A percentile compares a stretch with the other conserved stretches of the same genome.
These are phyloP conservation scores for Dichotomocladium elegans DNA, from an alignment of 371 early-diverging fungal genomes.

Conservation along the genomic window DNA sequence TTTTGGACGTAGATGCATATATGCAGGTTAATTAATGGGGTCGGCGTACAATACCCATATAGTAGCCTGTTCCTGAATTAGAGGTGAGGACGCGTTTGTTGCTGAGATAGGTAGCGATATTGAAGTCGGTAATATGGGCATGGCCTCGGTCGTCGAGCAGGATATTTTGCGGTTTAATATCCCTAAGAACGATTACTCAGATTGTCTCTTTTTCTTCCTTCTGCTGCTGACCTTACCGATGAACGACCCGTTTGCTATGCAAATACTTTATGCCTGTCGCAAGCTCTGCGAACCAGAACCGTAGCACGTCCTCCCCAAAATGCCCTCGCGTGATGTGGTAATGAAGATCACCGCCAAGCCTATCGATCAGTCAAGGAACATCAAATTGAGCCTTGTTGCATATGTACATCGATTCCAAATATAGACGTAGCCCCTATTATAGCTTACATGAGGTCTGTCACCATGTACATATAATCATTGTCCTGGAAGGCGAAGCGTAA, in stretches of 20 bases:
- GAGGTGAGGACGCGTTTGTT: constrained; percentile 57
- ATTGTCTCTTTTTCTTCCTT: no score
- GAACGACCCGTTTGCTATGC: constrained; percentile 75
- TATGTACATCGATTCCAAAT: not conserved
- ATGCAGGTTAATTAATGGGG: not conserved
- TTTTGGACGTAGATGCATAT: no score
- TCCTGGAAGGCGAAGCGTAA: constrained; percentile 86
- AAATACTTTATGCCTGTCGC: constrained; percentile 72
- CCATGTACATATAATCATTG: constrained; percentile 82
- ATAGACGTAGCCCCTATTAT: not conserved
- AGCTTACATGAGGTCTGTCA: constrained; percentile 75
- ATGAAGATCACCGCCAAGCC: constrained; percentile 83
- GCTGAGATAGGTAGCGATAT: constrained; percentile 67
- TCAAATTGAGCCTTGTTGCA: no score
- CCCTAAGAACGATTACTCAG: no score
- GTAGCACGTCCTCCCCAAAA: constrained; percentile 69
- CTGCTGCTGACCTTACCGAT: constrained; percentile 58
- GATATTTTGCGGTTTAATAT: constrained; percentile 86
- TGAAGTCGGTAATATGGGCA: constrained; percentile 82
- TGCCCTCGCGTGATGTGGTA: constrained; percentile 68
- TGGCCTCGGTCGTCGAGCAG: constrained; percentile 74
- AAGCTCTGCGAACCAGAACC: constrained; percentile 79
- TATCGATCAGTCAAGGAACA: constrained; percentile 13
- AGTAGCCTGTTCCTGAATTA: constrained; percentile 74
- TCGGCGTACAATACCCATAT: constrained; percentile 61